Evolutionary conservation across 202 grass and related monocot species (phyloP).

Genomic region (Carex arenaria): DNA sequence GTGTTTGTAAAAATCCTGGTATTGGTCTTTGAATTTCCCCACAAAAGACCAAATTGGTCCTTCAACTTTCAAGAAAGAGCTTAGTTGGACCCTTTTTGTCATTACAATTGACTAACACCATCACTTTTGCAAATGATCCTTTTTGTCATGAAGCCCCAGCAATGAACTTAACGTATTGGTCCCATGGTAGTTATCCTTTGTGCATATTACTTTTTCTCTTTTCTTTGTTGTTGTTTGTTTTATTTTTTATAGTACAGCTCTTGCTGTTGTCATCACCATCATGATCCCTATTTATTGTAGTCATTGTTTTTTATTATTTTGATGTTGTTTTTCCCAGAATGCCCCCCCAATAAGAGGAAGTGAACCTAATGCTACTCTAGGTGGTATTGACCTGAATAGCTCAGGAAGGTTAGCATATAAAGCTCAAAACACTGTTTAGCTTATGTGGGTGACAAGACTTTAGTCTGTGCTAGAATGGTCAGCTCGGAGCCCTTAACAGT

Average conservation of each 20-base stretch:
- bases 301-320: conserved; percentile 16
- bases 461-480: neutral
- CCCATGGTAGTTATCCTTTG: neutral
- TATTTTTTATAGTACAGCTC: neutral
- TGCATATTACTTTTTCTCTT: conserved; percentile 8
- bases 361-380: conserved; percentile 77
- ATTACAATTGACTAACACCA: too few relatives aligned
- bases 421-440: neutral
- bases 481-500: neutral
- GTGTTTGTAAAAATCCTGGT: too few relatives aligned
- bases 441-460: neutral
- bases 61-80: too few relatives aligned
- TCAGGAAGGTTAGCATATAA: conserved; percentile 77
- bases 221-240: conserved; percentile 39
- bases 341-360: conserved; percentile 53
- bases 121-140: too few relatives aligned
- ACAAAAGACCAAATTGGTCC: too few relatives aligned
- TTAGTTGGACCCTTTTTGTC: too few relatives aligned
- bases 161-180: conserved; percentile 20
- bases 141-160: neutral
- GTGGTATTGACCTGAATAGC: conserved; percentile 90
- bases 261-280: conserved; percentile 4
- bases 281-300: conserved; percentile 1
- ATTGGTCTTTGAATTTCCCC: too few relatives aligned
- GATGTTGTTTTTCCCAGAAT: conserved; percentile 54